Evolutionary conservation across 768 basidiomycete genomes (phyloP), one percentile per base, ranked within the genome.

Genomic region (Trametes maxima): DNA sequence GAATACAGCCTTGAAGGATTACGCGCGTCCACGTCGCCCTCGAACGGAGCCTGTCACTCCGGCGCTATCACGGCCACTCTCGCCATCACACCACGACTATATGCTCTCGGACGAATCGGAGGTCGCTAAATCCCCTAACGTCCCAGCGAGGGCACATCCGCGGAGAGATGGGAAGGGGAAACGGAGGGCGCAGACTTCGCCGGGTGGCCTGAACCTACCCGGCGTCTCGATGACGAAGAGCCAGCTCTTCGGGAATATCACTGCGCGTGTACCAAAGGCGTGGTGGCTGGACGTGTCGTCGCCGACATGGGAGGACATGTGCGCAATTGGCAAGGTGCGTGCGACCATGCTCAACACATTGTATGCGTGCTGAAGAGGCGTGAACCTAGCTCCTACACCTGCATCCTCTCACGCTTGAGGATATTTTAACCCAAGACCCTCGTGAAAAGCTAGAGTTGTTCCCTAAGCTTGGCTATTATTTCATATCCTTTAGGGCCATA

Each of bases 281-380:
- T 97, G 95, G 95, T 98, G 93, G 83, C 74, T 98, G 44, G 94
- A 98, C 68, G 86, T 96, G 0, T 81, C 92, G 28, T 92, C 88
- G 64, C 94, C 95, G 1, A 87, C 86, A 0, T 92, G 92, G 83
- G 89, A 90, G 49, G 94, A 96, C 72, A 85, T 96, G 80, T 82
- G 89, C 60, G 84, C 87, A 6, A 81, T 98, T 50, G 90, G 94
- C 45, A 94, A 91, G 82, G 92, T 87, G 67, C 54, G 79, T 69
- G 7, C 8, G 2, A 36, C 37, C 16, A 16, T 19, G 37, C 17
- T 37, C 33, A 37, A 6, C 16, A 28, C 40, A 22, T 14, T 5
- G 5, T 7, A 10, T 12, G 48, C 21, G 1, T 39, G 8, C 33
- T 24, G 8, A 45, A 44, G n/a, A n/a, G n/a, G n/a, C 14, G 8